phyloP scores from a whole-genome alignment of 305 asterid genomes.

The Fraxinus latifolia region DNA sequence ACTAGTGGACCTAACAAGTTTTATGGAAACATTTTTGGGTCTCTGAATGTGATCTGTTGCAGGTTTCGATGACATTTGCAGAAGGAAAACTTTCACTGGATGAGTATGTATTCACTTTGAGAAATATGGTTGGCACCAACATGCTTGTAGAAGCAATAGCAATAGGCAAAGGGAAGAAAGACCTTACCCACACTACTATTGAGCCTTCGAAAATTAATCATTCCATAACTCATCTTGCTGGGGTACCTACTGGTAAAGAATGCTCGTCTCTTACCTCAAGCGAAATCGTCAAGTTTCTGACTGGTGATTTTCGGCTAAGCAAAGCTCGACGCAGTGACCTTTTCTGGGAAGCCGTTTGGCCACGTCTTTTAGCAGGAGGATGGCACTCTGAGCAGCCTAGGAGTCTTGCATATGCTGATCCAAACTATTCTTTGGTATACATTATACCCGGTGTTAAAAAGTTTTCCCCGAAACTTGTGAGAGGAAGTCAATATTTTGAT shows the following conservation, averaged over 20 bases:
- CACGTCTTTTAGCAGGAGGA: slow-evolving; percentile 74
- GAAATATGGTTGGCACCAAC: slow-evolving; percentile 44
- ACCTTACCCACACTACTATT: slow-evolving; percentile 48
- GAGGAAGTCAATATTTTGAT: slow-evolving; percentile 65
- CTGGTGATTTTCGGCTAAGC: slow-evolving; percentile 67
- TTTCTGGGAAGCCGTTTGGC: slow-evolving; percentile 89
- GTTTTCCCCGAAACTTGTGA: slow-evolving; percentile 55
- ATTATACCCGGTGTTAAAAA: slow-evolving; percentile 58
- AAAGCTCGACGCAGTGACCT: slow-evolving; percentile 63
- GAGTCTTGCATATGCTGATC: slow-evolving; percentile 31
- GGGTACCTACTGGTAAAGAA: slow-evolving; percentile 61
- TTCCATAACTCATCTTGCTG: slow-evolving; percentile 34
- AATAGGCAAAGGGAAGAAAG: slow-evolving; percentile 62
- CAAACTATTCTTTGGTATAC: slow-evolving; percentile 50
- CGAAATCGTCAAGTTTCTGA: slow-evolving; percentile 53
- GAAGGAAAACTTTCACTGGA: slow-evolving; percentile 50
- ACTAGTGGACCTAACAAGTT: background rate
- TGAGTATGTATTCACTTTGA: slow-evolving; percentile 51
- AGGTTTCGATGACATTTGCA: slow-evolving; percentile 49
- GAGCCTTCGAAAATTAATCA: slow-evolving; percentile 46
- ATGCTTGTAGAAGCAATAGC: slow-evolving; percentile 60
- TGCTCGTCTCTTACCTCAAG: slow-evolving; percentile 49
- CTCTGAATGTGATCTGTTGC: slow-evolving; percentile 3
- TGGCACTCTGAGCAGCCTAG: slow-evolving; percentile 76
- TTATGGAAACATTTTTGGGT: background rate